Evolutionary conservation across 257 asterid genomes (phyloP).

Genomic region (Solanum paucissectum): DNA sequence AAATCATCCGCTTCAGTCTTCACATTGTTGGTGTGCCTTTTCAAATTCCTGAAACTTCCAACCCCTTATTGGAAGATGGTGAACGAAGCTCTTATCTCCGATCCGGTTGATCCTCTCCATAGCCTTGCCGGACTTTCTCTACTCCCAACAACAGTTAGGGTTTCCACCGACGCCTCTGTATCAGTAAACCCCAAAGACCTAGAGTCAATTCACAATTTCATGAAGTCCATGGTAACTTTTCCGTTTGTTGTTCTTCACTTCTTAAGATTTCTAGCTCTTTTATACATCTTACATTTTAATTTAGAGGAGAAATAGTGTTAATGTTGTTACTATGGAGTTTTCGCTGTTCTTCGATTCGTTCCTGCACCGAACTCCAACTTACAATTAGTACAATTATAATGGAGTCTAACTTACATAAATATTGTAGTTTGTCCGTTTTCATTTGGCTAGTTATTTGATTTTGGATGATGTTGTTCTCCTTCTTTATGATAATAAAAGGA

Average conservation of each 20-base stretch:
- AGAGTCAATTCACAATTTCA: conserved; percentile 39
- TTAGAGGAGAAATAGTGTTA: not conserved
- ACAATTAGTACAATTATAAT: not conserved
- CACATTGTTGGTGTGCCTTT: not conserved
- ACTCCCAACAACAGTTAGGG: conserved; percentile 46
- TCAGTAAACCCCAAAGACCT: conserved; percentile 31
- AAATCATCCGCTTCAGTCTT: not conserved
- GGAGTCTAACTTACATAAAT: not conserved
- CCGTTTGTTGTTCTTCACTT: not conserved
- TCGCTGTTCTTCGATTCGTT: not conserved
- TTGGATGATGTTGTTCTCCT: not conserved
- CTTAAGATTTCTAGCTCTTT: not conserved
- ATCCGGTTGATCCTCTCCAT: conserved; percentile 40
- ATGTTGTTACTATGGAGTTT: not conserved
- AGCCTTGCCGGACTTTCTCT: conserved; percentile 34
- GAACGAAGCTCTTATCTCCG: conserved; percentile 14
- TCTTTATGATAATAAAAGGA: conserved; percentile 12
- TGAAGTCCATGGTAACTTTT: conserved; percentile 44
- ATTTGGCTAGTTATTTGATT: not conserved
- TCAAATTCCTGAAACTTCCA: not conserved
- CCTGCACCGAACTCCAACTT: not conserved
- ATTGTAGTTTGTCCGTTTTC: not conserved
- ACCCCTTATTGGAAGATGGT: conserved; percentile 14
- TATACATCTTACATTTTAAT: conserved; percentile 1
- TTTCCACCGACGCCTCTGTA: conserved; percentile 17